Base-by-base conservation (phyloP, 129 eudicot genomes). In the Gnaphalium uliginosum region DNA sequence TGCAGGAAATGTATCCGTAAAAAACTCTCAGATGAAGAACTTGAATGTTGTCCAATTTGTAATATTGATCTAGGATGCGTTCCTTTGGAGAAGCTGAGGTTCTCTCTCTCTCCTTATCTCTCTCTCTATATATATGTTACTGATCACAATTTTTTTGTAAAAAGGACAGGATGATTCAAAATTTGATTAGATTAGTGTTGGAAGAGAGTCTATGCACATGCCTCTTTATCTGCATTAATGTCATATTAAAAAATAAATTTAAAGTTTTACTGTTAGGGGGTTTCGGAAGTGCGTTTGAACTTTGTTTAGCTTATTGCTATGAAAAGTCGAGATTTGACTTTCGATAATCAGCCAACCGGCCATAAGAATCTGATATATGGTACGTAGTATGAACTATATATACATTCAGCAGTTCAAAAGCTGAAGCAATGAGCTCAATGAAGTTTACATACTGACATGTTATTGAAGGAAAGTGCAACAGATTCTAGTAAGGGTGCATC, bases 1-100 rank as follows among this genome's bases (percentile, higher is more conserved):
- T 94, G 99, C 90, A 94, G 97, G 86, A 94, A 84, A 82, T 94
- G 99, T 82, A 94, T 94, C 48, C 81, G 87, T 59, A 83, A 87
- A 78, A 89, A 91, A 81, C 80, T 94, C 17, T 74, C 89, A 1
- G 97, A 91, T 35, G 99, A 91, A 76, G 99, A 91, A 67, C 68
- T 79, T 48, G 97, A 94, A 69, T 87, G 89, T 79, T 94, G 99
- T 77, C 99, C 99, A 72, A 81, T 86, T 64, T 94, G 99, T 83
- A 84, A 87, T 53, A 84, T 87, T 13, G 88, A 89, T 71, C 83
- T 94, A 25, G 99, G 99, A 50, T 84, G 93, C 63, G 84, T 71
- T 64, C 99, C 99, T 48, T 37, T 87, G 81, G 99, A 91, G 68
- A 94, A 94, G 82, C 73, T 91, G 82, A 90, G 98, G 98, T 91